Percentiles rank a stretch among this genome's conserved stretches.
Conservation (phyloP, 108 stramenopile genomes). For the Seminavis robusta region DNA sequence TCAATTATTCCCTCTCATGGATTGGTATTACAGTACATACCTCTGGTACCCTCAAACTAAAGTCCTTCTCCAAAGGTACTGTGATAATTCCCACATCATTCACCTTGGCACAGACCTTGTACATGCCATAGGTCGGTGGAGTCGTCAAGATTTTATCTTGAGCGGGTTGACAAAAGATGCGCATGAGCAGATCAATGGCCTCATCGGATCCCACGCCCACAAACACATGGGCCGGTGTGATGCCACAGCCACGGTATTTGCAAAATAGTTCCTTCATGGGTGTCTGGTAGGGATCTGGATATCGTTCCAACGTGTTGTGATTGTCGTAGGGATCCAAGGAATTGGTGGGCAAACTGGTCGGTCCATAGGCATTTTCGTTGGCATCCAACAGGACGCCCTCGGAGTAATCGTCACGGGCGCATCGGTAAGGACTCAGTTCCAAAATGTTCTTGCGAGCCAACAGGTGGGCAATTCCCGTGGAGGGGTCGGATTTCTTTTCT, state of each 20-base stretch:
- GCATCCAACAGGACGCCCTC: conserved; percentile 91
- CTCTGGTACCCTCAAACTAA: conserved; percentile 65
- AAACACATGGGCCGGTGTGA: conserved; percentile 86
- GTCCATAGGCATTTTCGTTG: conserved; percentile 93
- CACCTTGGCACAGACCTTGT: conserved; percentile 94
- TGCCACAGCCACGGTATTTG: conserved; percentile 47
- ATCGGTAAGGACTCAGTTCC: conserved; percentile 89
- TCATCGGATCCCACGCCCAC: conserved; percentile 96
- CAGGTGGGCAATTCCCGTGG: conserved; percentile 45
- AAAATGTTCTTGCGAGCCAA: conserved; percentile 92
- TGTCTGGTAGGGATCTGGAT: conserved; percentile 90
- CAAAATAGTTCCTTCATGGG: conserved; percentile 72
- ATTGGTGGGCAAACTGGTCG: conserved; percentile 62
- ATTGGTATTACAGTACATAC: too few relatives aligned
- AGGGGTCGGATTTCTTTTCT: too few relatives aligned
- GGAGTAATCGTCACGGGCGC: conserved; percentile 95
- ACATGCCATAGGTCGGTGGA: conserved; percentile 97
- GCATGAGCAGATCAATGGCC: conserved; percentile 94
- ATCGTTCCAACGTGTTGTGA: conserved; percentile 72
- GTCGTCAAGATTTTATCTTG: conserved; percentile 82
- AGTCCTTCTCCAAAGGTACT: conserved; percentile 77
- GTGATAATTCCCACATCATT: conserved; percentile 83
- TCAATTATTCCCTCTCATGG: neutral
- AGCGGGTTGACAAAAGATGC: conserved; percentile 91
- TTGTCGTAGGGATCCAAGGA: conserved; percentile 58